These are phyloP conservation scores for Mucor saturninus DNA, from an alignment of 371 early-diverging fungal genomes.

Conservation along the genomic window DNA sequence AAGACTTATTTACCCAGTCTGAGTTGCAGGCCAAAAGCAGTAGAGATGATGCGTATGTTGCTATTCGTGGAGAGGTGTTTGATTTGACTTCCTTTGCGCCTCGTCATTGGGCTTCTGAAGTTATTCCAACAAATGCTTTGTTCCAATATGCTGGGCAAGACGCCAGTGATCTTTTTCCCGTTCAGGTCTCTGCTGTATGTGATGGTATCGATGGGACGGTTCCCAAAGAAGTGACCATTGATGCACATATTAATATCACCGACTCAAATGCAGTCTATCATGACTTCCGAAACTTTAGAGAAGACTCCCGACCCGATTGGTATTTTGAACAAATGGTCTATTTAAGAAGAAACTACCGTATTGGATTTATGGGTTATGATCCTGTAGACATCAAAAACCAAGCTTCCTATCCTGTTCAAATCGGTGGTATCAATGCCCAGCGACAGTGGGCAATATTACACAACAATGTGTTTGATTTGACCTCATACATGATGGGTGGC, in stretches of 20 bases:
- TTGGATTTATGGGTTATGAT: slow-evolving; percentile 54
- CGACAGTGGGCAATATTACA: slow-evolving; percentile 57
- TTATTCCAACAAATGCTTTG: slow-evolving; percentile 43
- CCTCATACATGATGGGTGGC: slow-evolving; percentile 54
- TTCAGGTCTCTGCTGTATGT: slow-evolving; percentile 70
- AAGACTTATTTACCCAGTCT: slow-evolving; percentile 66
- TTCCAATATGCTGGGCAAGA: slow-evolving; percentile 74
- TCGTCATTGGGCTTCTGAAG: slow-evolving; percentile 57
- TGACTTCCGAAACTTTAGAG: slow-evolving; percentile 47
- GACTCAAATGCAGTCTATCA: slow-evolving; percentile 49
- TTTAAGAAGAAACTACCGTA: slow-evolving; percentile 56
- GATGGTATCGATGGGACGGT: slow-evolving; percentile 46
- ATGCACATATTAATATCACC: slow-evolving; percentile 47
- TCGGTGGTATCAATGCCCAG: slow-evolving; percentile 29
- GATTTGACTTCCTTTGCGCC: slow-evolving; percentile 71
- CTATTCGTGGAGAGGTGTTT: slow-evolving; percentile 77
- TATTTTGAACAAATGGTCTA: slow-evolving; percentile 58
- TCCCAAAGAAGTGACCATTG: slow-evolving; percentile 41
- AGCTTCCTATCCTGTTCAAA: slow-evolving; percentile 35
- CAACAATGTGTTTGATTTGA: slow-evolving; percentile 63
- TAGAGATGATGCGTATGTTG: slow-evolving; percentile 58
- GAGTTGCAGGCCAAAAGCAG: slow-evolving; percentile 52
- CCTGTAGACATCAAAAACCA: slow-evolving; percentile 46
- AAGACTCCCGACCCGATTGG: slow-evolving; percentile 58
- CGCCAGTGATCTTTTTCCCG: slow-evolving; percentile 73